A percentile compares a stretch with the other conserved stretches of the same genome.
phyloP scores from a whole-genome alignment of 1,284 basidiomycete genomes.

The Puccinia polysora region DNA sequence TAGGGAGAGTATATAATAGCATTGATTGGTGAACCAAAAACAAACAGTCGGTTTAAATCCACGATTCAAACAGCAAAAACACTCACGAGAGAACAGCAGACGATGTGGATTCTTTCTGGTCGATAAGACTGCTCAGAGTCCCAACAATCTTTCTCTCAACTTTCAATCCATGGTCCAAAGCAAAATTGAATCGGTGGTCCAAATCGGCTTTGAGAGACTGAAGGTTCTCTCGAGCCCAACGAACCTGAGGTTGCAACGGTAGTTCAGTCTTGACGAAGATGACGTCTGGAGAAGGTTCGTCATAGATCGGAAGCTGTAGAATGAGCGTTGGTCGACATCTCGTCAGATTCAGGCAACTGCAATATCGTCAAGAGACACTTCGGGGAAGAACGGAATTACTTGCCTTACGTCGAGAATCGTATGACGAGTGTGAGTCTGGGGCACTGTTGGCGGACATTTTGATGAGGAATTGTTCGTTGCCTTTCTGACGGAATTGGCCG shows the following conservation, averaged over 20 bases:
- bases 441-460: no score
- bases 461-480: no score
- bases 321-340: not conserved
- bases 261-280: slow-evolving; percentile 38
- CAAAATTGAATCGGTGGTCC: not conserved
- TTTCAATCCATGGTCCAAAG: slow-evolving; percentile 16
- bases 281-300: slow-evolving; percentile 28
- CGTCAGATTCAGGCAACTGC: slow-evolving; percentile 6
- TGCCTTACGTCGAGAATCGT: no score
- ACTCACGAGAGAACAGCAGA: slow-evolving; percentile 19
- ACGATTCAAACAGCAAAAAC: not conserved
- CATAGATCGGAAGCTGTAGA: slow-evolving; percentile 39
- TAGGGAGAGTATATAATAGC: not conserved
- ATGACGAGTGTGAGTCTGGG: no score
- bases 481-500: no score
- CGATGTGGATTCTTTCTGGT: slow-evolving; percentile 26
- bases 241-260: slow-evolving; percentile 31
- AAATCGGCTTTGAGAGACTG: slow-evolving; percentile 15
- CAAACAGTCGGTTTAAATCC: not conserved
- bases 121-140: slow-evolving; percentile 14
- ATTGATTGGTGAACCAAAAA: not conserved
- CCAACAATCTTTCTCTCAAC: slow-evolving; percentile 24
- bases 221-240: slow-evolving; percentile 16
- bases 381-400: not conserved
- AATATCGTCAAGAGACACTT: no score